A percentile compares a stretch with the other conserved stretches of the same genome.
Evolutionary conservation across 2,329 filamentous ascomycete species (phyloP).

Genomic region (Helotiales sp.): DNA sequence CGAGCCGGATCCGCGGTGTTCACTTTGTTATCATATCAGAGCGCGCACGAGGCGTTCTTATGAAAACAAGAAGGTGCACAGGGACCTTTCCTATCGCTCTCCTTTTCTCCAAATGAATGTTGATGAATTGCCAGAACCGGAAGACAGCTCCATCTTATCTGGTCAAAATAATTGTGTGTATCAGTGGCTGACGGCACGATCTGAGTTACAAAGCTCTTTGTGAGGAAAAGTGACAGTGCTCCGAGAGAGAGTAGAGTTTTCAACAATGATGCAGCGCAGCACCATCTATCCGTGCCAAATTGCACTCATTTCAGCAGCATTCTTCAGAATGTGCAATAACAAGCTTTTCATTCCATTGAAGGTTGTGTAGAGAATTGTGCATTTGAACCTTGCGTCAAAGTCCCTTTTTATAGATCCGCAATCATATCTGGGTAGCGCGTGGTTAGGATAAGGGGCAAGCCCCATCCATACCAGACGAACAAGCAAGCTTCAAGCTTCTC

Average conservation of each 20-base stretch:
- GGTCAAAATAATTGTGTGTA: neutral
- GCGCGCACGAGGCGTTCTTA: neutral
- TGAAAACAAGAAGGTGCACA: neutral
- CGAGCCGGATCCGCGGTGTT: conserved; percentile 12
- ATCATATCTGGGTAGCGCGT: conserved; percentile 29
- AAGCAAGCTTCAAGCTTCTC: conserved; percentile 5
- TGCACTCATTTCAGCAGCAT: conserved; percentile 27
- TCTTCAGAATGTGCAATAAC: conserved; percentile 18
- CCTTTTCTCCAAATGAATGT: neutral
- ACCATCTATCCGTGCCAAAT: conserved; percentile 14
- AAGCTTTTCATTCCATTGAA: conserved; percentile 26
- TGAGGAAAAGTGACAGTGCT: neutral
- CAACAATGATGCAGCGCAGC: conserved; percentile 8
- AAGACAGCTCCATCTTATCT: neutral
- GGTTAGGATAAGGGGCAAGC: conserved; percentile 26
- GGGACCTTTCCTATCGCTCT: neutral
- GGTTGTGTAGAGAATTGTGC: conserved; percentile 23
- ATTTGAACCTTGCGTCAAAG: conserved; percentile 28
- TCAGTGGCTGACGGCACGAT: neutral
- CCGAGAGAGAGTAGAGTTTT: conserved; percentile 13
- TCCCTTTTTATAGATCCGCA: conserved; percentile 35
- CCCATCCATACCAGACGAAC: conserved; percentile 27
- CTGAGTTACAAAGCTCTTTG: neutral
- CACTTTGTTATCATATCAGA: conserved; percentile 6
- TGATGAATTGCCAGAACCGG: neutral